Evolutionary conservation across 352 stramenopile species (phyloP), one percentile per base, ranked within the genome.

Genomic region (Blastocystis sp.): DNA sequence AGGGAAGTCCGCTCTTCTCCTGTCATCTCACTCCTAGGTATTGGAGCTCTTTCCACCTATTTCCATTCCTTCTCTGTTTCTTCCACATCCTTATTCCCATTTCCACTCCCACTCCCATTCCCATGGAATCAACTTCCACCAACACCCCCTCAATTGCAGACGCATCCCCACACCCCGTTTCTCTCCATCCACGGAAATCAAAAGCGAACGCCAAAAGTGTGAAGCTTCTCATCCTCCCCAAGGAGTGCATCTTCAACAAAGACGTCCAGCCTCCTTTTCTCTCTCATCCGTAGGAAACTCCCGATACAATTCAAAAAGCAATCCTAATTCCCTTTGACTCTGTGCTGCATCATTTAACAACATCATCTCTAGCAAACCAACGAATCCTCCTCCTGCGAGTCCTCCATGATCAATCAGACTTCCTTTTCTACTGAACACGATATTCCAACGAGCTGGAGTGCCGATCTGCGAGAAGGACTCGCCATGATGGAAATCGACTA

Each of bases 211-310:
- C 14, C 4, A 66, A 66, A 66, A 34, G 40, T 48, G 64, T 71
- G 14, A 71, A 71, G 43, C 34, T 71, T 43, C 14, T n/a, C 40
- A 28, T 71, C 0, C 21, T 71, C 14, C 64, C 64, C 14, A 38
- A 71, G 19, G 64, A 71, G 48, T 71, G 64, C 43, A 71, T 71
- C 4, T 71, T 71, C 14, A 38, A 71, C 4, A 71, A 71, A 71
- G 64, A 71, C 24, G 64, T 71, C 6, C 28, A 34, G 14, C 24
- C 7, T 14, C 17, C 4, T 4, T 19, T 4, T 40, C 43, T 38
- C 2, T 71, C 48, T 21, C 21, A 42, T 52, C 48, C 24, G 24
- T 71, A 71, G 64, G 64, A 71, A 38, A 71, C 24, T 0, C 64
- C 64, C n/a, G 24, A 21, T 21, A 6, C 64, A 43, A 71, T 71